Evolutionary conservation across 768 basidiomycete species (phyloP).

Genomic region (Xerocomus brunneocitrinus): DNA sequence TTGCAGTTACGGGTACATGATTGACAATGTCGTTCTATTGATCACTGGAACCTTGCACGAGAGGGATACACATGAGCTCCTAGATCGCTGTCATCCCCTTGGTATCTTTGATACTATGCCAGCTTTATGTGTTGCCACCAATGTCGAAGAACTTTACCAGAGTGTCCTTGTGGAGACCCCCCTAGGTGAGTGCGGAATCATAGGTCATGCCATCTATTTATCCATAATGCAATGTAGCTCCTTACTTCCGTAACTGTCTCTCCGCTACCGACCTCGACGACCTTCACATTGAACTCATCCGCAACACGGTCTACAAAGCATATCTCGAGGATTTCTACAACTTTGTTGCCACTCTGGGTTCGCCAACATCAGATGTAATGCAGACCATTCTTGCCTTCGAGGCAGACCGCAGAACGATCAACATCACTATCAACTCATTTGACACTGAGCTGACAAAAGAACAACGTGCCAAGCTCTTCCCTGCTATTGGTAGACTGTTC

Average conservation of each 20-base stretch:
- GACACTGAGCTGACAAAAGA: constrained; percentile 94
- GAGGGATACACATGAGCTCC: constrained; percentile 92
- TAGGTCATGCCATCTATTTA: constrained; percentile 2
- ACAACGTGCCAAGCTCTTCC: constrained; percentile 90
- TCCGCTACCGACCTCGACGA: constrained; percentile 96
- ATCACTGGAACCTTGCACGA: constrained; percentile 98
- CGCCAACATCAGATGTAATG: constrained; percentile 91
- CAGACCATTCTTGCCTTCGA: constrained; percentile 89
- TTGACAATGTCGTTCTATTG: constrained; percentile 96
- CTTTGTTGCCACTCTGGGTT: constrained; percentile 74
- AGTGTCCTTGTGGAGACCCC: constrained; percentile 97
- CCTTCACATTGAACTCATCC: constrained; percentile 99
- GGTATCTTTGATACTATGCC: constrained; percentile 99
- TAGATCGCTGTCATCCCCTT: constrained; percentile 95
- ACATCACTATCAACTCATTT: constrained; percentile 99
- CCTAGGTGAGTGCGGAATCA: constrained; percentile 58
- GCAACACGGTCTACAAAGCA: constrained; percentile 97
- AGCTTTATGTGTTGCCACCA: constrained; percentile 97
- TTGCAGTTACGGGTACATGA: constrained; percentile 94
- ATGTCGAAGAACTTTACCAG: constrained; percentile 96
- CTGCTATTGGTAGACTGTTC: constrained; percentile 87
- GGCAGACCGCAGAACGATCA: constrained; percentile 93
- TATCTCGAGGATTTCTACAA: constrained; percentile 96
- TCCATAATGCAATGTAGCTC: constrained; percentile 44
- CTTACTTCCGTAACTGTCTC: constrained; percentile 95